Percentiles rank a stretch among this genome's conserved stretches.
Conservation (phyloP, 2,329 filamentous ascomycete genomes). For the Clarireedia sp. region DNA sequence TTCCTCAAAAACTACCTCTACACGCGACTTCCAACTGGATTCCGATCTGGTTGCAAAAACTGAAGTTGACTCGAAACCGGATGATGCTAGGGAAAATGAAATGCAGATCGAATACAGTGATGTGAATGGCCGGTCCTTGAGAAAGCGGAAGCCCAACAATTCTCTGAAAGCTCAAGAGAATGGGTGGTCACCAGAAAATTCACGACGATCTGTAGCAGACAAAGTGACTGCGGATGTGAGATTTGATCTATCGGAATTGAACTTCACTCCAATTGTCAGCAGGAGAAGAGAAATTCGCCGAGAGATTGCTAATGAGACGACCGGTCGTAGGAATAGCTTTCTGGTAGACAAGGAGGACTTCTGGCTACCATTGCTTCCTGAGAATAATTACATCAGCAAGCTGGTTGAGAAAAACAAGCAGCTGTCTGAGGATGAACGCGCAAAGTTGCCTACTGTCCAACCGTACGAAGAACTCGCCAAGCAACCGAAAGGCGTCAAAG, state of each 20-base stretch:
- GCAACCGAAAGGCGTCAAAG: slow-evolving; percentile 34
- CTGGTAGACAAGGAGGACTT: slow-evolving; percentile 29
- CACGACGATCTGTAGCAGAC: not conserved
- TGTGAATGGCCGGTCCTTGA: slow-evolving; percentile 10
- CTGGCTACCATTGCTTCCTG: slow-evolving; percentile 28
- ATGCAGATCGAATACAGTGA: slow-evolving; percentile 5
- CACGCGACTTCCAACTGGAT: slow-evolving; percentile 6
- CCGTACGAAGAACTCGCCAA: slow-evolving; percentile 25
- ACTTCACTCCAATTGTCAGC: not conserved
- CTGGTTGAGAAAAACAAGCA: slow-evolving; percentile 23
- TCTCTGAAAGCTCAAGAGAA: slow-evolving; percentile 24
- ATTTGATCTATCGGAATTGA: not conserved
- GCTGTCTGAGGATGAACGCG: slow-evolving; percentile 18
- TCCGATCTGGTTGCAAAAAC: not conserved
- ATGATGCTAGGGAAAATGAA: slow-evolving; percentile 7
- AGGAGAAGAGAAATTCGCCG: slow-evolving; percentile 13
- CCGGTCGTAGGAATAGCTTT: slow-evolving; percentile 26
- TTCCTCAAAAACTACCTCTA: not conserved
- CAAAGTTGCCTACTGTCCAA: slow-evolving; percentile 14
- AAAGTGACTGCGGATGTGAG: not conserved
- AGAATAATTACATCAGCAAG: slow-evolving; percentile 30
- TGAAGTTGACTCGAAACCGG: slow-evolving; percentile 1
- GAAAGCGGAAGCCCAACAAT: slow-evolving; percentile 16
- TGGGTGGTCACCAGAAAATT: not conserved
- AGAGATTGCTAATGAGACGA: slow-evolving; percentile 26